These are phyloP conservation scores for Alternaria arbusti DNA, from an alignment of 2,329 filamentous ascomycete genomes.

Conservation along the genomic window DNA sequence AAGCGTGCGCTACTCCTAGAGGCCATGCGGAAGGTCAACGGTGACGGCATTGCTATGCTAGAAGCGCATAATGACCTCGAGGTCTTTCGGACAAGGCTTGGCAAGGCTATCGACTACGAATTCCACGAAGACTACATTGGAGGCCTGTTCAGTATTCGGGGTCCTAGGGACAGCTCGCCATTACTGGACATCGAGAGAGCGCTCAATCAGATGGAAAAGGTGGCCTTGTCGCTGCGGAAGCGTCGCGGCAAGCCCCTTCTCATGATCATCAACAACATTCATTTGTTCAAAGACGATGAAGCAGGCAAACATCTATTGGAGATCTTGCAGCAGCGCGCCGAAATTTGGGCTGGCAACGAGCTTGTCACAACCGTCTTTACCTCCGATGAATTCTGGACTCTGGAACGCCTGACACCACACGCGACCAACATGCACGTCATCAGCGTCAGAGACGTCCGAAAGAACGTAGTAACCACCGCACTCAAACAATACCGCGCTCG, in stretches of 20 bases:
- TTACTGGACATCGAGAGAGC: conserved; percentile 94
- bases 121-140: conserved; percentile 98
- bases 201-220: conserved; percentile 96
- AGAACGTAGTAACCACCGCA: conserved; percentile 74
- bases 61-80: conserved; percentile 94
- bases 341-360: conserved; percentile 92
- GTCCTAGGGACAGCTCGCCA: conserved; percentile 88
- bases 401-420: conserved; percentile 88
- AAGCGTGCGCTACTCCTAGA: conserved; percentile 96
- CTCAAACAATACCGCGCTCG: conserved; percentile 76
- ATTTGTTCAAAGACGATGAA: conserved; percentile 87
- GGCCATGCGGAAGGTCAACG: conserved; percentile 89
- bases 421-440: conserved; percentile 93
- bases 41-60: conserved; percentile 89
- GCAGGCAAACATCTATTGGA: conserved; percentile 90
- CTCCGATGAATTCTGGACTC: conserved; percentile 97
- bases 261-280: conserved; percentile 90
- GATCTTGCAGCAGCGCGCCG: conserved; percentile 90
- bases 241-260: conserved; percentile 73
- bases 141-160: conserved; percentile 89
- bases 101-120: conserved; percentile 94
- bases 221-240: conserved; percentile 75
- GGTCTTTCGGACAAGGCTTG: conserved; percentile 89
- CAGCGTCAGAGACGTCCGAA: conserved; percentile 80
- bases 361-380: conserved; percentile 93